Base-by-base conservation (phyloP, 129 eudicot species). In the Centrapalus pauciflorus region DNA sequence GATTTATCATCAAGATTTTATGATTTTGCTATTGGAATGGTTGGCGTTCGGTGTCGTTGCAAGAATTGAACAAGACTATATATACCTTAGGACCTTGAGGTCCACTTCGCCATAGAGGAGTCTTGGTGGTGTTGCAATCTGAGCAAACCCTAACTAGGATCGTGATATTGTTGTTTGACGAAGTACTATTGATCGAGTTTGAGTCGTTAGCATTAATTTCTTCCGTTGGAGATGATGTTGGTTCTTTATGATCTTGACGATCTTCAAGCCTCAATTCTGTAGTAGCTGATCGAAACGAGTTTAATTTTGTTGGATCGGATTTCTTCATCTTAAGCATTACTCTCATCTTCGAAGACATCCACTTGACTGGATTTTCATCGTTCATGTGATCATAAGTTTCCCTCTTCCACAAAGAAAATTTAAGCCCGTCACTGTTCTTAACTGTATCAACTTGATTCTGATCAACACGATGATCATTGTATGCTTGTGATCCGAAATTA, bases 91-190 rank as follows among this genome's bases (percentile, higher is more conserved):
- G 96, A 28, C 96, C 96, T 79, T 77, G 87, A 29, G 96, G 96
- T n/a, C 96, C 96, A 64, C 96, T 86, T 79, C 96, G 75, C 96
- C 96, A 89, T 62, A 89, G 87, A 72, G 96, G 96, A 67, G 96
- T 89, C 86, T 83, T 89, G 48, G 96, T 86, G 24, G 96, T 86
- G 75, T 81, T 83, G 68, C 96, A 89, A 77, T 89, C 96, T 19
- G 88, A 73, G 46, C 96, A 89, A 89, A 83, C 95, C 90, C 90
- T 89, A 86, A 89, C 57, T 59, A 82, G 77, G 45, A 46, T 45
- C 7, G 52, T 3, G 21, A 16, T 76, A 45, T 51, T 85, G 79
- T 19, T 72, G 61, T 52, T 59, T 66, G 73, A 46, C 25, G 78
- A 66, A 67, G 70, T 62, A 40, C 45, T 78, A 64, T 67, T 79